These are phyloP conservation scores for Phylloboletellus chloephorus DNA, from an alignment of 1,284 basidiomycete species.

Conservation along the genomic window DNA sequence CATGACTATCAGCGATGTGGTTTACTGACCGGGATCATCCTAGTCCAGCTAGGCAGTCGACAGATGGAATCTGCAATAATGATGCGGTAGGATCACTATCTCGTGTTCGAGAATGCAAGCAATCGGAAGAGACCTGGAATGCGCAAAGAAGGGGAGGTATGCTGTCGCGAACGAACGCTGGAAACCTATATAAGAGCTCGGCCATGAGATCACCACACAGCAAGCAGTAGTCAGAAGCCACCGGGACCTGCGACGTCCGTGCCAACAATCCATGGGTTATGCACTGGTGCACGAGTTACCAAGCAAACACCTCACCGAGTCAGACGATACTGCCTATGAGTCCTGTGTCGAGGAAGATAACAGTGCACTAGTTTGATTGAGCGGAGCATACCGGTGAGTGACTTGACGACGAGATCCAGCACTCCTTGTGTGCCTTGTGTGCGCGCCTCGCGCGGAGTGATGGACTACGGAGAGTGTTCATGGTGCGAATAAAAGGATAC, in stretches of 20 bases:
- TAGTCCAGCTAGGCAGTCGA: conserved; percentile 2
- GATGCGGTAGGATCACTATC: background rate
- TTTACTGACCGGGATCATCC: conserved; percentile 15
- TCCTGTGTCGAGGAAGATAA: conserved; percentile 13
- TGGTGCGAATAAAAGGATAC: too few relatives aligned
- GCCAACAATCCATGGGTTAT: background rate
- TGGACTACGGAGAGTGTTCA: too few relatives aligned
- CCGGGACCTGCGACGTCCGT: background rate
- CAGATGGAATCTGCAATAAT: conserved; percentile 13
- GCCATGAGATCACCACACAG: conserved; percentile 24
- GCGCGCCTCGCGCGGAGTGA: background rate
- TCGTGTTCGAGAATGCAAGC: background rate
- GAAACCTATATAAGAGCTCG: conserved; percentile 23
- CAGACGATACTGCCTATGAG: conserved; percentile 8
- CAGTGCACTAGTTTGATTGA: background rate
- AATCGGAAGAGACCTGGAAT: background rate
- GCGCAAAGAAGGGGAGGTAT: background rate
- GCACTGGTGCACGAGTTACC: background rate
- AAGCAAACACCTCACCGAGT: background rate
- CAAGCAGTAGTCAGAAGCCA: conserved; percentile 3
- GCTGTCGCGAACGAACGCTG: conserved; percentile 3
- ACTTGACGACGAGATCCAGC: conserved; percentile 13
- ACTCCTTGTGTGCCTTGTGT: background rate
- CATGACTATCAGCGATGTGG: background rate
- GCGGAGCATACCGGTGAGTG: background rate